Conservation (phyloP, 179 eudicot species). For the Camellia oleifera region DNA sequence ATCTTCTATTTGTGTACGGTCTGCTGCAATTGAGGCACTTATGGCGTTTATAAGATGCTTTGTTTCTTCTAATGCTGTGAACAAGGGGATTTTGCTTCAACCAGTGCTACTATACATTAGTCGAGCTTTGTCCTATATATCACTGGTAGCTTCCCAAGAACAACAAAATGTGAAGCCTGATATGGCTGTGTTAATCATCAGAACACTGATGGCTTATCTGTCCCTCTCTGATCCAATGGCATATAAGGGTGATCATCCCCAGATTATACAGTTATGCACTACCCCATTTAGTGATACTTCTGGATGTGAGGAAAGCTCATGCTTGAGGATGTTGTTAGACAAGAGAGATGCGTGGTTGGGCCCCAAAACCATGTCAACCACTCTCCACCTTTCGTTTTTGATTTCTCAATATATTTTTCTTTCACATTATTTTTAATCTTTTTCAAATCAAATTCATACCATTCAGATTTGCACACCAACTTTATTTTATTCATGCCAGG, state of each 20-base stretch:
- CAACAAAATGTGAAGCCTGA: conserved; percentile 51
- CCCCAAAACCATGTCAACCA: conserved; percentile 26
- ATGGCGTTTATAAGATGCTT: conserved; percentile 83
- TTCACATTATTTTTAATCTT: no score
- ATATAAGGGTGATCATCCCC: conserved; percentile 76
- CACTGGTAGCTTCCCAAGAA: conserved; percentile 55
- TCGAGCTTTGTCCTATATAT: conserved; percentile 66
- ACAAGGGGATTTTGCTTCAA: conserved; percentile 82
- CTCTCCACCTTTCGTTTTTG: no score
- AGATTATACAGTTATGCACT: conserved; percentile 80
- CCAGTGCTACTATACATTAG: conserved; percentile 89
- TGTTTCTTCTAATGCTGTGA: conserved; percentile 56
- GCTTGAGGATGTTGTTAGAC: conserved; percentile 86
- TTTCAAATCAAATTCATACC: no score
- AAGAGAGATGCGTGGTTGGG: conserved; percentile 98
- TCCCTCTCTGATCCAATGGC: conserved; percentile 88
- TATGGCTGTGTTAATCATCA: conserved; percentile 56
- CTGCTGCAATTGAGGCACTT: conserved; percentile 91
- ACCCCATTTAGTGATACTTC: conserved; percentile 87
- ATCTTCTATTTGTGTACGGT: conserved; percentile 68
- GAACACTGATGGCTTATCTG: conserved; percentile 70
- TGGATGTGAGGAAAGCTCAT: conserved; percentile 89
- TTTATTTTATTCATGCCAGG: no score
- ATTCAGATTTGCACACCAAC: no score
- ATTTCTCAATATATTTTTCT: no score